Evolutionary conservation across 805 yeast genomes (phyloP).

Genomic region (Trichomonascus vanleenenianus): DNA sequence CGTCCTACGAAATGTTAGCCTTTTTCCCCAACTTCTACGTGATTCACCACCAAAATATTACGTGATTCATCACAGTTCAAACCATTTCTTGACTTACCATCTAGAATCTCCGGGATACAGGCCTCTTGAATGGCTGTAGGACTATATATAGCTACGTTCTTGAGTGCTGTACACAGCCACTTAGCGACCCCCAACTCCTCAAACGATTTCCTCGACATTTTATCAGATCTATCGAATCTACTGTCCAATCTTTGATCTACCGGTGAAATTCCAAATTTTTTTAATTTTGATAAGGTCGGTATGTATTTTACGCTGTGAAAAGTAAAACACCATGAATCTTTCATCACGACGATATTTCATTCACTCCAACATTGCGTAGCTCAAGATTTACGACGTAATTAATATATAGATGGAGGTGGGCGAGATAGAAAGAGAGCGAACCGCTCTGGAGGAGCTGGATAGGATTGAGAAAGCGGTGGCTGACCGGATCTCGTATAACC

Average conservation of each 20-base stretch:
- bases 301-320: neutral
- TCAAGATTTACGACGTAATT: neutral
- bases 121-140: constrained; percentile 86
- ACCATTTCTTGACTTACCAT: too few species aligned
- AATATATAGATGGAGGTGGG: neutral
- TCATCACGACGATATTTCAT: neutral
- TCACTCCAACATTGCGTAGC: neutral
- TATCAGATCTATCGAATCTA: neutral
- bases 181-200: constrained; percentile 65
- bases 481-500: constrained; percentile 50
- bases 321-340: neutral
- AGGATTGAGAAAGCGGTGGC: constrained; percentile 60
- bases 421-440: constrained; percentile 21
- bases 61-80: too few species aligned
- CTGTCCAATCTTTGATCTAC: neutral
- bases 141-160: constrained; percentile 68
- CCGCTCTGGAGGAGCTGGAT: constrained; percentile 48
- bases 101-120: constrained; percentile 79
- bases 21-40: too few species aligned
- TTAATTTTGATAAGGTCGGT: neutral
- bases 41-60: too few species aligned
- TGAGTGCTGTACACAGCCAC: constrained; percentile 79
- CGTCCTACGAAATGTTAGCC: too few species aligned
- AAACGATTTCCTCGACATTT: constrained; percentile 29
- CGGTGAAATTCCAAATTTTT: neutral